Base-by-base conservation (phyloP, 306 rosid species). In the Ammopiptanthus mongolicus region DNA sequence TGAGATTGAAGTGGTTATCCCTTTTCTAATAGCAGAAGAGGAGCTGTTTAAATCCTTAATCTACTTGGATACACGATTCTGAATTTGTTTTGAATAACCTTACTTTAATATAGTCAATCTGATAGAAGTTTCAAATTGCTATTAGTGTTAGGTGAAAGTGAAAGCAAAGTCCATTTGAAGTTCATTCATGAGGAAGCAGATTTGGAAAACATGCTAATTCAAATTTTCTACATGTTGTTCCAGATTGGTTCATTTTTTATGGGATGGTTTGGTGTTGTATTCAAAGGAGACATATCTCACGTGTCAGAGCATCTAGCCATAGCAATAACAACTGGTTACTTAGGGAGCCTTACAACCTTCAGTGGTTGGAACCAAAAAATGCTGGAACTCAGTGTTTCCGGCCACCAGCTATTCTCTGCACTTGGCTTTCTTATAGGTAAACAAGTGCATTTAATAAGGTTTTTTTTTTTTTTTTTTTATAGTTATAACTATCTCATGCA, bases 361-460 rank as follows among this genome's bases (percentile, higher is more conserved):
- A 94, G 96, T 17, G 91, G 96, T 74, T 94, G 96, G 98, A 91
- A 90, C 80, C 97, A 94, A 86, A 84, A 91, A 74, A 94, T 94
- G 98, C 81, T 94, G 70, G 90, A 94, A 41, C 96, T 94, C 71
- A 82, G 84, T 76, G 84, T 71, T 65, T 71, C 83, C 0, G 95
- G 96, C 62, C 93, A 74, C 31, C 90, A 93, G 97, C 84, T 89
- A 56, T 86, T 74, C 12, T 66, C 87, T 60, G 28, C 82, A 70
- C 90, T 91, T 46, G 95, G 97, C 15, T 90, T 88, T 79, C 42
- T 91, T 41, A 5, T 94, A 78, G 98, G 98, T 91, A 82, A 81
- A 19, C 36, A 25, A 3, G 18, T 15, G 19, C 48, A 19, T 56
- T 64, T 18, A 55, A 48, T 1, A 34, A 48, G 21, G 22, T 55